Conservation (phyloP, 2,329 filamentous ascomycete species). For the Fusarium avenaceum region DNA sequence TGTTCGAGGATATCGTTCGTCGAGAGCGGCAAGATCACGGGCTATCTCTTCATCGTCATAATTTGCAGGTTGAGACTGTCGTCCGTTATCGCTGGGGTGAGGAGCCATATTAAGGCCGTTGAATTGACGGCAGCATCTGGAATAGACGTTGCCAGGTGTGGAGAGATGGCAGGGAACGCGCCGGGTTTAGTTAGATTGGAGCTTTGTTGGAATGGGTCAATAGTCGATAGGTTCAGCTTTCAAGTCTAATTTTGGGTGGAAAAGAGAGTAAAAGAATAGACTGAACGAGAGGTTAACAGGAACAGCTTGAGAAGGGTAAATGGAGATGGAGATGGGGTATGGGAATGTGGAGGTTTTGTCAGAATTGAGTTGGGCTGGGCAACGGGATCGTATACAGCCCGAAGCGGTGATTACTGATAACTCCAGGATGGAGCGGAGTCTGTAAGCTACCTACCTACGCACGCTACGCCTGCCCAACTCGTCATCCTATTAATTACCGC, state of each 20-base stretch:
- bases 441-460: slow-evolving; percentile 4
- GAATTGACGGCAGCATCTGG: slow-evolving; percentile 48
- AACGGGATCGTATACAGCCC: slow-evolving; percentile 31
- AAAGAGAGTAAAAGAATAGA: not conserved
- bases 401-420: slow-evolving; percentile 21
- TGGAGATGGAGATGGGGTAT: not conserved
- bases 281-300: slow-evolving; percentile 2
- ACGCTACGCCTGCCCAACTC: not conserved
- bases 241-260: not conserved
- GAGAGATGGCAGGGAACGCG: slow-evolving; percentile 22
- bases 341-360: slow-evolving; percentile 32
- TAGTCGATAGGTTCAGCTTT: not conserved
- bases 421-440: slow-evolving; percentile 7
- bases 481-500: slow-evolving; percentile 11
- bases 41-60: slow-evolving; percentile 30
- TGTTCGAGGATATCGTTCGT: slow-evolving; percentile 42
- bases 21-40: slow-evolving; percentile 45
- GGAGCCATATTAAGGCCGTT: slow-evolving; percentile 48
- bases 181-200: slow-evolving; percentile 12
- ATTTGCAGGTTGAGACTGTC: slow-evolving; percentile 29
- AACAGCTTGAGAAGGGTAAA: not conserved
- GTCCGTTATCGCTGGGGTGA: slow-evolving; percentile 43
- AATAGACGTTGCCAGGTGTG: slow-evolving; percentile 20
- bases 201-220: not conserved
- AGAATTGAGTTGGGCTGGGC: slow-evolving; percentile 32